Evolutionary conservation across 306 rosid genomes (phyloP).

Genomic region (Citrullus colocynthis): DNA sequence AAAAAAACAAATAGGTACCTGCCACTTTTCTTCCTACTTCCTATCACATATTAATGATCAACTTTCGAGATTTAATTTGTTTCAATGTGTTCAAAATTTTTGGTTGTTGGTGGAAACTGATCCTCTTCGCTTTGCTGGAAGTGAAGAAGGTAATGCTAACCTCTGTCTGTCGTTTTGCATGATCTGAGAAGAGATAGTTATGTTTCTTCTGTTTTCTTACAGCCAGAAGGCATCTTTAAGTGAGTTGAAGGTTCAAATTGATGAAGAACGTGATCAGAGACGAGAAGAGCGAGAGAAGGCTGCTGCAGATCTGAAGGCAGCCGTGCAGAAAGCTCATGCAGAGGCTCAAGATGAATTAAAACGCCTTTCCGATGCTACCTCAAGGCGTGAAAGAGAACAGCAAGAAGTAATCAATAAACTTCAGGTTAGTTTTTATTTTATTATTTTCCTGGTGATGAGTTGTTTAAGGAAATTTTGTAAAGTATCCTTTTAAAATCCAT

Average conservation of each 20-base stretch:
- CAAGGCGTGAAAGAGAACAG: slow-evolving; percentile 59
- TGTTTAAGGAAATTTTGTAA: not conserved
- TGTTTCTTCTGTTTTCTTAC: slow-evolving; percentile 9
- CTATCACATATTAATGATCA: not conserved
- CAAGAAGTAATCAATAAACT: slow-evolving; percentile 74
- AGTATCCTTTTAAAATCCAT: not conserved
- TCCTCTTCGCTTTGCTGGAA: not conserved
- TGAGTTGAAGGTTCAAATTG: slow-evolving; percentile 59
- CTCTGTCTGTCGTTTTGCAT: not conserved
- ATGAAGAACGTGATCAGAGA: slow-evolving; percentile 68
- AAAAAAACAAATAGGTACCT: not conserved
- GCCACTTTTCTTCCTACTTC: not conserved
- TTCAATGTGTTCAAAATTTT: not conserved
- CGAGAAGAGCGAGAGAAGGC: slow-evolving; percentile 89
- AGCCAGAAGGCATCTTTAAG: slow-evolving; percentile 75
- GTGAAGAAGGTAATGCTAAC: not conserved
- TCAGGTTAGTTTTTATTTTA: slow-evolving; percentile 31
- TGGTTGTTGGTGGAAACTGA: not conserved
- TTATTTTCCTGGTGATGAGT: not conserved
- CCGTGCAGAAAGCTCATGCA: slow-evolving; percentile 60
- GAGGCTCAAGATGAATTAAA: slow-evolving; percentile 80
- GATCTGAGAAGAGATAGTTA: slow-evolving; percentile 5
- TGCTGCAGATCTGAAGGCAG: slow-evolving; percentile 64
- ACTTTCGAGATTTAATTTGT: not conserved
- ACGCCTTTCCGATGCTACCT: slow-evolving; percentile 47